phyloP scores from a whole-genome alignment of 2,329 filamentous ascomycete species.

The Leptographium procerum region DNA sequence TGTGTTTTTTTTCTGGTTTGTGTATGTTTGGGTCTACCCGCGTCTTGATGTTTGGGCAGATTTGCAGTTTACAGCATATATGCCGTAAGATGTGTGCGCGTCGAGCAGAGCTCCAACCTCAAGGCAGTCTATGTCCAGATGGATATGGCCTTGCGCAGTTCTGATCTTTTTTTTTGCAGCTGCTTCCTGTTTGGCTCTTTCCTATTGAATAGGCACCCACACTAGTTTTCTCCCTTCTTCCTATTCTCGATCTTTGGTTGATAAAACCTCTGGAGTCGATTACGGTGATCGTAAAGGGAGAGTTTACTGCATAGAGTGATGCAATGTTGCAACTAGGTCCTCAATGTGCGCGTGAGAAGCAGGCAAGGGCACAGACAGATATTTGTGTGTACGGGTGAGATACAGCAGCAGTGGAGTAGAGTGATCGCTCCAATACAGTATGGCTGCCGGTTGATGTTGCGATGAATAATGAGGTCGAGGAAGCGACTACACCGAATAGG shows the following conservation, averaged over 20 bases:
- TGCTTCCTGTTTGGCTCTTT: neutral
- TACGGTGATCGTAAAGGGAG: slow-evolving; percentile 3
- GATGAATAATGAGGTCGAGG: neutral
- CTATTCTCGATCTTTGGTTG: slow-evolving; percentile 1
- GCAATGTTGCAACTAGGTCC: neutral
- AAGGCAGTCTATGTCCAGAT: neutral
- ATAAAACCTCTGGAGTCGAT: slow-evolving; percentile 1
- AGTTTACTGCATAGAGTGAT: slow-evolving; percentile 16
- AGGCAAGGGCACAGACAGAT: neutral
- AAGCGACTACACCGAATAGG: neutral
- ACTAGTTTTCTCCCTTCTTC: slow-evolving; percentile 6
- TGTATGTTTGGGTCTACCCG: neutral
- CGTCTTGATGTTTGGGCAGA: neutral
- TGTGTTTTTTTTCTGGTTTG: slow-evolving; percentile 1
- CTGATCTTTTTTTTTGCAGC: slow-evolving; percentile 23
- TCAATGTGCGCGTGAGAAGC: neutral
- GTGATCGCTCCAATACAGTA: neutral
- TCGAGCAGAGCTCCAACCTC: neutral
- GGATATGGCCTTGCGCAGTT: neutral
- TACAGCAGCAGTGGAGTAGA: neutral
- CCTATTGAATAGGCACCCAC: neutral
- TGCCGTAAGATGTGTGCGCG: neutral
- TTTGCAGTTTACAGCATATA: neutral
- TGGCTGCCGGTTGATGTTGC: neutral
- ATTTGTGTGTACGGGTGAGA: slow-evolving; percentile 1